phyloP scores from a whole-genome alignment of 495 filamentous ascomycete species.

The Cercophora sp. region DNA sequence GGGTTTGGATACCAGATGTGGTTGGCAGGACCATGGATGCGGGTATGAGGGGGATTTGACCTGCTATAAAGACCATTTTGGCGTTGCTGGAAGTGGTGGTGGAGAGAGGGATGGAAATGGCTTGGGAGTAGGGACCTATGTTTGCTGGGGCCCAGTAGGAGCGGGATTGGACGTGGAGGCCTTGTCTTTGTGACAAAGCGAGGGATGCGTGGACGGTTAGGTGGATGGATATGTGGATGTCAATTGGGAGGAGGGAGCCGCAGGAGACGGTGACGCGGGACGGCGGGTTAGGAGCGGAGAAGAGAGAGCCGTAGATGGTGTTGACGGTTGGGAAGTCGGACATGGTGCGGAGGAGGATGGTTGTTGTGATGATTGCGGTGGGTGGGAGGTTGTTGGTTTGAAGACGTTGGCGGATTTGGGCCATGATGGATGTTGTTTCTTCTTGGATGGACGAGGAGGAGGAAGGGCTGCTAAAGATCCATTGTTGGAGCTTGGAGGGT shows the following conservation, averaged over 20 bases:
- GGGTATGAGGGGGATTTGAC: constrained; percentile 87
- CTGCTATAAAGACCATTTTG: constrained; percentile 56
- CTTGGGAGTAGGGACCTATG: constrained; percentile 96
- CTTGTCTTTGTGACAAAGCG: constrained; percentile 37
- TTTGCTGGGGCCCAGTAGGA: constrained; percentile 99
- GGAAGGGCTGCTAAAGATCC: constrained; percentile 11
- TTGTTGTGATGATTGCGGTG: constrained; percentile 65
- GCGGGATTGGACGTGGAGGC: constrained; percentile 85
- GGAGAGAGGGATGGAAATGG: constrained; percentile 56
- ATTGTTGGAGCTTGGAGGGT: constrained; percentile 18
- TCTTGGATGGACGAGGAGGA: constrained; percentile 25
- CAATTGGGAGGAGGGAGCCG: constrained; percentile 53
- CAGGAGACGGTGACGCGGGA: constrained; percentile 79
- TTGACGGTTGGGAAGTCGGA: constrained; percentile 72
- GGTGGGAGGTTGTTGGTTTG: constrained; percentile 25
- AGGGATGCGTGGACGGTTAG: constrained; percentile 31
- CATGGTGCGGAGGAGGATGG: constrained; percentile 77
- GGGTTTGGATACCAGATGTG: constrained; percentile 12
- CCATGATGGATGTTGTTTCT: constrained; percentile 31
- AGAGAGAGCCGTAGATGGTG: constrained; percentile 62
- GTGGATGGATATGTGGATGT: constrained; percentile 53
- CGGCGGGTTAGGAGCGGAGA: constrained; percentile 75
- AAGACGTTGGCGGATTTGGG: constrained; percentile 32
- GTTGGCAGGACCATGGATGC: constrained; percentile 64
- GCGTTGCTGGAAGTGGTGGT: not conserved